phyloP scores from a whole-genome alignment of 176 grass and related monocot genomes.

The Triticum dicoccoides region DNA sequence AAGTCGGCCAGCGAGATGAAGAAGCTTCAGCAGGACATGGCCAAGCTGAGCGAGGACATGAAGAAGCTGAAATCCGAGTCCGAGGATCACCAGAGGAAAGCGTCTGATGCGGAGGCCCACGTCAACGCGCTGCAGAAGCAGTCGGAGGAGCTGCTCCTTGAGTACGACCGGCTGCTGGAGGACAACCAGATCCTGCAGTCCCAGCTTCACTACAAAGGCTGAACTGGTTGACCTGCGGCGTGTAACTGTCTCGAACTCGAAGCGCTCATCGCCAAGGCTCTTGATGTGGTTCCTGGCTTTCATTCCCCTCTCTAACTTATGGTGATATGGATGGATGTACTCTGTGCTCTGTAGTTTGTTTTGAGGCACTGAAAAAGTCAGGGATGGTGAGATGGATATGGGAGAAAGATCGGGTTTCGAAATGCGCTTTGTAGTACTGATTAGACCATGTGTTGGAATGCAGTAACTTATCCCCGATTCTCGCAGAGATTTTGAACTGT shows the following conservation, averaged over 20 bases:
- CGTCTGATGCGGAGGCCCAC: slow-evolving; percentile 52
- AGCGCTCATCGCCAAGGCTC: neutral
- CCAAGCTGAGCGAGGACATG: slow-evolving; percentile 51
- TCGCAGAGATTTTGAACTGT: neutral
- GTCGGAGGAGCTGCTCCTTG: slow-evolving; percentile 71
- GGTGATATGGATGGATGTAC: slow-evolving; percentile 7
- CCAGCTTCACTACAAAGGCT: slow-evolving; percentile 59
- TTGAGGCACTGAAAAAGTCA: slow-evolving; percentile 11
- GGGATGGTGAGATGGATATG: neutral
- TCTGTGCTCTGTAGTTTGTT: neutral
- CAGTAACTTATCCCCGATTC: neutral
- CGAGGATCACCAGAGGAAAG: slow-evolving; percentile 51
- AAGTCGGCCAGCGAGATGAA: slow-evolving; percentile 46
- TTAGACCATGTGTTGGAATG: neutral
- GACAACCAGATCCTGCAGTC: slow-evolving; percentile 90
- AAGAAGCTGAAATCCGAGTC: slow-evolving; percentile 62
- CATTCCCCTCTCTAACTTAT: neutral
- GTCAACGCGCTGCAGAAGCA: slow-evolving; percentile 81
- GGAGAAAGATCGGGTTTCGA: neutral
- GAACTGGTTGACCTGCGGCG: neutral
- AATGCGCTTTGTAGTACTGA: neutral
- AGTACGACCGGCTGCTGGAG: slow-evolving; percentile 84
- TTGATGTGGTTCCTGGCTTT: slow-evolving; percentile 7
- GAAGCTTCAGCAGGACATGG: slow-evolving; percentile 56
- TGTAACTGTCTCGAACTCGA: neutral